Percentiles rank a stretch among this genome's conserved stretches.
Evolutionary conservation across 2,329 filamentous ascomycete genomes (phyloP).

Genomic region (Paecilomyces variotii): DNA sequence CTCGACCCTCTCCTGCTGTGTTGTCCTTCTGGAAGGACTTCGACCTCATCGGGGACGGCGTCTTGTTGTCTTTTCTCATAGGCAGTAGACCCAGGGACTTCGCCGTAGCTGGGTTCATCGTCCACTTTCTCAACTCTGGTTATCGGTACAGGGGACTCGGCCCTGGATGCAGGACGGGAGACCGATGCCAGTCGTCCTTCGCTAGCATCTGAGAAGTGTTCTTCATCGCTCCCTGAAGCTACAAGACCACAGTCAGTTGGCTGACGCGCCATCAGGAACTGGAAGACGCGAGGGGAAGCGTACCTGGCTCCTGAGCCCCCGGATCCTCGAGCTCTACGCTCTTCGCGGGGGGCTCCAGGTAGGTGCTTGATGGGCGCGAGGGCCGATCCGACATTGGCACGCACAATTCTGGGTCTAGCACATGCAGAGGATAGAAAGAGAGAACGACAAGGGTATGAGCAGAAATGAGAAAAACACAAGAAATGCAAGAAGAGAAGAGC

Average conservation of each 20-base stretch:
- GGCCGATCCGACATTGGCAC: constrained; percentile 29
- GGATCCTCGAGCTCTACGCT: constrained; percentile 49
- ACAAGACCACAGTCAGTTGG: constrained; percentile 19
- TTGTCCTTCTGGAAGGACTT: constrained; percentile 44
- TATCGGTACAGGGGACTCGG: constrained; percentile 48
- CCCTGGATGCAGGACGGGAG: constrained; percentile 31
- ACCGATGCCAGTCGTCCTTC: constrained; percentile 42
- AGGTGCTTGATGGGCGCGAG: constrained; percentile 29
- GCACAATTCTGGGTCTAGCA: constrained; percentile 5
- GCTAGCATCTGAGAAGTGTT: constrained; percentile 59
- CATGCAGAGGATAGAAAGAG: constrained; percentile 12
- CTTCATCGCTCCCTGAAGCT: constrained; percentile 47
- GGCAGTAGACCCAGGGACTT: constrained; percentile 53
- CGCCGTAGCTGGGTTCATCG: constrained; percentile 49
- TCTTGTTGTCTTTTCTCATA: constrained; percentile 52
- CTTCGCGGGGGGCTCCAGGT: constrained; percentile 47
- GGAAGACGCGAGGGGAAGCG: constrained; percentile 9
- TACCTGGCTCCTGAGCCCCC: constrained; percentile 50
- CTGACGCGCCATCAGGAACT: not conserved
- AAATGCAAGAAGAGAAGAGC: constrained; percentile 4
- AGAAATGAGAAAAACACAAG: constrained; percentile 3
- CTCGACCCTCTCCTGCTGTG: constrained; percentile 34
- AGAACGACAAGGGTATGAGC: not conserved
- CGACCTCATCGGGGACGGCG: constrained; percentile 57
- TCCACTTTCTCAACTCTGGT: constrained; percentile 59